Base-by-base conservation (phyloP, 768 basidiomycete genomes). In the Hericium rajendrae region DNA sequence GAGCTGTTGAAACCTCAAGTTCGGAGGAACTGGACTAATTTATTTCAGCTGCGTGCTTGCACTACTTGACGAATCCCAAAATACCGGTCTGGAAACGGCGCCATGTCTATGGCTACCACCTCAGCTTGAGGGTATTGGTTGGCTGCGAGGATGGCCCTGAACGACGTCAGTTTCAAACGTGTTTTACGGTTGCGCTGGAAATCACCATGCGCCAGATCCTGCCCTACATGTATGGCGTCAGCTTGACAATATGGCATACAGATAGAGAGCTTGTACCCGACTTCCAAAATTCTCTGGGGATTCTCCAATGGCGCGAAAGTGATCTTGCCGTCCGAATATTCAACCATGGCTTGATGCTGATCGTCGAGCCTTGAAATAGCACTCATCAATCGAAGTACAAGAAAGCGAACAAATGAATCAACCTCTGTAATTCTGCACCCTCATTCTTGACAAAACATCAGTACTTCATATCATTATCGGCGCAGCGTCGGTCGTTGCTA, bases 91-190 rank as follows among this genome's bases (percentile, higher is more conserved):
- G 65, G 59, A n/a, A 64, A 38, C 12, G 57, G 55, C 15, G 39
- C 53, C 49, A 63, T 54, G 48, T 67, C 66, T 2, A 62, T 57
- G 10, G 62, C 66, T 41, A 59, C 55, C 13, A 67, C 62, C 37
- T 59, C 51, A 15, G 60, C 54, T 38, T 53, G n/a, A 0, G 57
- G 60, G 48, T 54, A 59, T 3, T 48, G 51, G 37, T 60, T 58
- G 32, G 64, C 66, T 20, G 59, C 60, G 43, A 66, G 59, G 46
- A 66, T 66, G 13, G 67, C 66, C 67, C 67, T 66, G 38, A 56
- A 26, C 18, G 20, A 6, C 43, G 43, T n/a, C 43, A 46, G 43
- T 20, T 32, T 32, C 32, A 32, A 32, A 32, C 9, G 43, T 15
- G n/a, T 4, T 6, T 32, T 32, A 6, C 6, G 32, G 9, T 32